phyloP scores from a whole-genome alignment of 352 stramenopile genomes.

The Phytophthora tubulina region DNA sequence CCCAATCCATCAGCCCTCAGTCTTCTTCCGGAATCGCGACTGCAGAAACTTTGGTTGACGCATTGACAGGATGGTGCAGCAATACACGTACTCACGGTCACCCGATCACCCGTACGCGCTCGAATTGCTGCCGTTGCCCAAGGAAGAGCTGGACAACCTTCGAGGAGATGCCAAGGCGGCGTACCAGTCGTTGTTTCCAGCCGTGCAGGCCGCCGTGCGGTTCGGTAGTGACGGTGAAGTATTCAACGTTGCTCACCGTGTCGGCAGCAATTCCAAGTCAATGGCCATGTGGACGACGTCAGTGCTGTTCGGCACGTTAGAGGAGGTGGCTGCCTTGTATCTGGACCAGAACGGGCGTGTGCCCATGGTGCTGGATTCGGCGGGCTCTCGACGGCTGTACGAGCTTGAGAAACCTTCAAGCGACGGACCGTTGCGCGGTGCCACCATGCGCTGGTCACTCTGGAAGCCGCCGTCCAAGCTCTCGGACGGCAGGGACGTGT shows the following conservation, averaged over 20 bases:
- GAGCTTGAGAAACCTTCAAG: slow-evolving; percentile 56
- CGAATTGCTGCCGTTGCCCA: slow-evolving; percentile 52
- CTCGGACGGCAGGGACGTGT: slow-evolving; percentile 62
- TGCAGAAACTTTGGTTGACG: slow-evolving; percentile 14
- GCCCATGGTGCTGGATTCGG: slow-evolving; percentile 58
- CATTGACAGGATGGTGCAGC: slow-evolving; percentile 31
- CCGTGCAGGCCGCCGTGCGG: slow-evolving; percentile 45
- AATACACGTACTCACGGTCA: slow-evolving; percentile 58
- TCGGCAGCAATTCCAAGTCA: slow-evolving; percentile 48
- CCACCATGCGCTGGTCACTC: slow-evolving; percentile 64
- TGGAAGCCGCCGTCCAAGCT: slow-evolving; percentile 65
- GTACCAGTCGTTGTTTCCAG: slow-evolving; percentile 53
- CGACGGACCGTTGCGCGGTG: slow-evolving; percentile 54
- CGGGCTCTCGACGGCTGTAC: slow-evolving; percentile 61
- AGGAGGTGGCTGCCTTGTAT: slow-evolving; percentile 74
- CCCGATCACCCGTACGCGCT: slow-evolving; percentile 61
- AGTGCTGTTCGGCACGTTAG: slow-evolving; percentile 59
- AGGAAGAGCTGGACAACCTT: slow-evolving; percentile 46
- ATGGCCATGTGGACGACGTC: slow-evolving; percentile 71
- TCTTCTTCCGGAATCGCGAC: slow-evolving; percentile 33
- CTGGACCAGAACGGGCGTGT: slow-evolving; percentile 50
- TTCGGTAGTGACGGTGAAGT: slow-evolving; percentile 48
- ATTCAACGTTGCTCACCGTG: slow-evolving; percentile 46
- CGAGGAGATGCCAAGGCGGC: slow-evolving; percentile 36
- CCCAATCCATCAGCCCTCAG: slow-evolving; percentile 27